These are phyloP conservation scores for Lenzites betulinus DNA, from an alignment of 768 basidiomycete genomes.

Conservation along the genomic window DNA sequence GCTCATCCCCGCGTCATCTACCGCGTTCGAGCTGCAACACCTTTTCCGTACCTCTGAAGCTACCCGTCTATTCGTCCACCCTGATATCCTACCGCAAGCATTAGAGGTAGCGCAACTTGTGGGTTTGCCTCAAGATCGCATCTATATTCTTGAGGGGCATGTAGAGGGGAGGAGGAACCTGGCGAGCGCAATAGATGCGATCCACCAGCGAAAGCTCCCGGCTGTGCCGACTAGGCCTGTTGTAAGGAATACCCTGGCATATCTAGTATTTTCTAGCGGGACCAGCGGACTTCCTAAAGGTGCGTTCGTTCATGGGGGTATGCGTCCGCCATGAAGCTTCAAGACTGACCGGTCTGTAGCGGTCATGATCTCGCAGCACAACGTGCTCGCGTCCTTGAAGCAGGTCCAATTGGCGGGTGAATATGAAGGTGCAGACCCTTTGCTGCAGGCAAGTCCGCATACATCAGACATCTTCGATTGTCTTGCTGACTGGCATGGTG, in stretches of 20 bases:
- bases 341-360: conserved; percentile 13
- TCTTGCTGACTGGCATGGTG: neutral
- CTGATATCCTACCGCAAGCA: conserved; percentile 45
- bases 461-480: neutral
- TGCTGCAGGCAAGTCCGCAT: neutral
- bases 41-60: conserved; percentile 47
- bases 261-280: conserved; percentile 76
- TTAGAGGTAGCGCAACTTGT: conserved; percentile 38
- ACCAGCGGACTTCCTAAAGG: conserved; percentile 80
- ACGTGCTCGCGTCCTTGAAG: conserved; percentile 20
- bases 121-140: conserved; percentile 40
- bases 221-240: conserved; percentile 47
- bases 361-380: conserved; percentile 33
- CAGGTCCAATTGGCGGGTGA: conserved; percentile 11
- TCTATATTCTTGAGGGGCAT: conserved; percentile 52
- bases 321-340: too few relatives aligned
- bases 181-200: conserved; percentile 44
- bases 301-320: conserved; percentile 23
- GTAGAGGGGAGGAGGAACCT: conserved; percentile 45
- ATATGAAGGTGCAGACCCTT: neutral
- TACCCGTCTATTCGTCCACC: conserved; percentile 57
- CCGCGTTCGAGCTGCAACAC: conserved; percentile 57
- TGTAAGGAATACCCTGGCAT: conserved; percentile 57
- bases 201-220: conserved; percentile 40
- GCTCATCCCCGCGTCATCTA: conserved; percentile 55